Conservation (phyloP, 257 asterid species). For the Gardenia jasminoides region DNA sequence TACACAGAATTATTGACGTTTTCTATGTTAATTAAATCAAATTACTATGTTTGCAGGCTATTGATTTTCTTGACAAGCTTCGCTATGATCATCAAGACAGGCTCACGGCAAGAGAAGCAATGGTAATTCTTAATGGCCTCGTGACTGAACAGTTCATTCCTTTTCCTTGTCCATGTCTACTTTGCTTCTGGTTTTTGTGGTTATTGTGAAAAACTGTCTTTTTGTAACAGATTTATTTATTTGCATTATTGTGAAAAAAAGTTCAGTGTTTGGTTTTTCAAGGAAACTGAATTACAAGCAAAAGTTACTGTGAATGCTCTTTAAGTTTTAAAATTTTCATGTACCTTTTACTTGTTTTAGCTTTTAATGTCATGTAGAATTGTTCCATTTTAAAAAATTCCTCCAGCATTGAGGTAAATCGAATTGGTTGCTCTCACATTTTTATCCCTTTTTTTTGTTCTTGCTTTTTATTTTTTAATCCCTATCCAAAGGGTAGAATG, state of each 20-base stretch:
- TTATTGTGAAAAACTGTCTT: neutral
- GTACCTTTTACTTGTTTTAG: neutral
- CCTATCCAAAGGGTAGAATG: neutral
- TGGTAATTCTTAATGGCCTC: conserved; percentile 45
- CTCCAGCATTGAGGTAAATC: neutral
- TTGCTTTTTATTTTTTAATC: too few species aligned
- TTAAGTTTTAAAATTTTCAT: neutral
- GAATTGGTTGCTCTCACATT: neutral
- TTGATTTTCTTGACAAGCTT: conserved; percentile 91
- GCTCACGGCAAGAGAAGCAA: conserved; percentile 92
- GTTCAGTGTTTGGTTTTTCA: neutral
- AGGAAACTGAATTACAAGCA: neutral
- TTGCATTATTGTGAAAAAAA: neutral
- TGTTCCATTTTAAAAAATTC: neutral
- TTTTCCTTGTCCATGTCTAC: neutral
- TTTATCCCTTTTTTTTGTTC: neutral
- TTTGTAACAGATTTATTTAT: neutral
- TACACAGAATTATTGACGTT: neutral
- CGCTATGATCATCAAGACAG: conserved; percentile 94
- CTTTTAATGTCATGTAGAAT: neutral
- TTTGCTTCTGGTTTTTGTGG: neutral
- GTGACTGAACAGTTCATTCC: neutral
- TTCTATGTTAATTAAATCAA: neutral
- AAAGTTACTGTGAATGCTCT: neutral
- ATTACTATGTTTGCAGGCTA: conserved; percentile 39